phyloP scores from a whole-genome alignment of 176 grass and related monocot genomes.

The Carex parvula region DNA sequence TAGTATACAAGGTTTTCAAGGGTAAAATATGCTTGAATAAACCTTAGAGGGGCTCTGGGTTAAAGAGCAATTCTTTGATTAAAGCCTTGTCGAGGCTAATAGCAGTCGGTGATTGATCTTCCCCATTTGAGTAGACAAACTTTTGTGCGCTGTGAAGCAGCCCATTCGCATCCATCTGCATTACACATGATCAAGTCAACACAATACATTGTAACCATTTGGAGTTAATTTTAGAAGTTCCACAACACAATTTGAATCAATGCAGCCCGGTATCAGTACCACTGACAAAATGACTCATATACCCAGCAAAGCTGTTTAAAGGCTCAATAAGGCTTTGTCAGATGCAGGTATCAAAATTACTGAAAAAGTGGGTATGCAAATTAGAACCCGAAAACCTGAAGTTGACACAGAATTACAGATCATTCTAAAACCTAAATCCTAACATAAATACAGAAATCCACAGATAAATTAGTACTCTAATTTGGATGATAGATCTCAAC shows the following conservation, averaged over 20 bases:
- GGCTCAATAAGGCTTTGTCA: background rate
- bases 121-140: constrained; percentile 87
- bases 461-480: background rate
- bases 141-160: constrained; percentile 67
- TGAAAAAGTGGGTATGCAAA: background rate
- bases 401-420: background rate
- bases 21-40: background rate
- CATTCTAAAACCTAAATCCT: background rate
- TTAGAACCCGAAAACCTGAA: background rate
- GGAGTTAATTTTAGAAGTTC: background rate
- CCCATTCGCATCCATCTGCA: constrained; percentile 59
- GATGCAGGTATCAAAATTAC: background rate
- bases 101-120: constrained; percentile 60
- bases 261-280: background rate
- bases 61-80: constrained; percentile 74
- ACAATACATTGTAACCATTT: background rate
- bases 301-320: background rate
- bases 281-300: background rate
- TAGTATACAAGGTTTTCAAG: background rate
- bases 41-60: constrained; percentile 91
- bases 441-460: background rate
- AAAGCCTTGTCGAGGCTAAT: constrained; percentile 60
- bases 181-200: constrained; percentile 4
- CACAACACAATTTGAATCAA: constrained; percentile 6
- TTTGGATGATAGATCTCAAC: background rate